Base-by-base conservation (phyloP, 257 asterid genomes). In the Solanum paucissectum region DNA sequence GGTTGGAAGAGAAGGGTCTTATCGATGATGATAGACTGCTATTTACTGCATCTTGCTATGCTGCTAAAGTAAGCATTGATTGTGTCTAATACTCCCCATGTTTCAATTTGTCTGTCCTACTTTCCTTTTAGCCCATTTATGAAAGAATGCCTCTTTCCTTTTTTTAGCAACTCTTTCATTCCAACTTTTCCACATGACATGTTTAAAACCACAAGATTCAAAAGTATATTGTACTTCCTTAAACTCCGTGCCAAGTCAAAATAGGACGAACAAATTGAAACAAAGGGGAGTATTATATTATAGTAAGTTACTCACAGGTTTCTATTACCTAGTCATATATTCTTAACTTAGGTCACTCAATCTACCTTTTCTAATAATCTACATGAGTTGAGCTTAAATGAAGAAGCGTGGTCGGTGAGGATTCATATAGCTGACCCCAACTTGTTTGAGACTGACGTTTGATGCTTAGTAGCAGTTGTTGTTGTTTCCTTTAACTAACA, bases 1-100 rank as follows among this genome's bases (percentile, higher is more conserved):
- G 98, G 91, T 89, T 96, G 90, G 94, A 94, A 92, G 99, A 96
- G 93, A 96, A 94, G 91, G 98, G 98, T 87, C 92, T 93, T 87
- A 96, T 96, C 72, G 89, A 91, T 73, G 98, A 96, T 84, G 98
- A 96, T 89, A 92, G 93, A 89, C 85, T 94, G 88, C 95, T 93
- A 83, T 96, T 94, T 88, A 82, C 91, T 87, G 98, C 98, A 25
- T 91, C 99, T 76, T 94, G 98, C 91, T 95, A 96, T 91, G 96
- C 98, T 91, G 98, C 99, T 87, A 95, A 91, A 91, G 99, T 96
- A 90, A 92, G 97, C 88, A 44, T 37, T 73, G 12, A 77, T 42
- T 72, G 32, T 86, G 32, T 86, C 88, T 29, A 73, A 85, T 32
- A 64, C 16, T 64, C 16, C 32, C 71, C 29, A 1, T 9, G 0